Evolutionary conservation across 495 filamentous ascomycete genomes (phyloP).

Genomic region (Neurospora sp.): DNA sequence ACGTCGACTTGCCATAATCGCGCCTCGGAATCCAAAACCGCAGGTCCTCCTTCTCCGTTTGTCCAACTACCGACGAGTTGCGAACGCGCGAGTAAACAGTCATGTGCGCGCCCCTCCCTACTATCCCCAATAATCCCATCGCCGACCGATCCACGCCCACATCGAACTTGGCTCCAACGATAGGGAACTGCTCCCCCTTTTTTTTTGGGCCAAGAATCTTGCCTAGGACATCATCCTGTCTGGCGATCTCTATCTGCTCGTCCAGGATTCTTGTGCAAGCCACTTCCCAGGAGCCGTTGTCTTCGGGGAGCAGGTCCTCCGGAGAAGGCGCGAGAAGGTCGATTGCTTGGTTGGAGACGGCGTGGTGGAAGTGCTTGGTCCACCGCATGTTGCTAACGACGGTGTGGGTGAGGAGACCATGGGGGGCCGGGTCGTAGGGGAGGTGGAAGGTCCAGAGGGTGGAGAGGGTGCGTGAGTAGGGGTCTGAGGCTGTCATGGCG

Average conservation of each 20-base stretch:
- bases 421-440: background rate
- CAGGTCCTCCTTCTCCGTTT: background rate
- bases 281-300: background rate
- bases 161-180: background rate
- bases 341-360: background rate
- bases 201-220: background rate
- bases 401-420: background rate
- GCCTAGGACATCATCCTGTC: background rate
- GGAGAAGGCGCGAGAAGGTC: background rate
- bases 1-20: constrained; percentile 34
- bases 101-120: constrained; percentile 39
- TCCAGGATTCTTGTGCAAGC: background rate
- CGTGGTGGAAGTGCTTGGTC: background rate
- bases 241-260: background rate
- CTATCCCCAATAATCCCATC: constrained; percentile 37
- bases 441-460: background rate
- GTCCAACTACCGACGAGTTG: background rate
- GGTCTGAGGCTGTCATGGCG: background rate
- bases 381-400: background rate
- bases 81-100: constrained; percentile 30
- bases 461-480: background rate
- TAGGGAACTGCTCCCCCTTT: background rate
- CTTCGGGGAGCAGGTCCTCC: background rate
- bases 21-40: constrained; percentile 43
- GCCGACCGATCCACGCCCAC: background rate